phyloP scores from a whole-genome alignment of 2,329 filamentous ascomycete genomes.

The Cucurbitaria berberidis region DNA sequence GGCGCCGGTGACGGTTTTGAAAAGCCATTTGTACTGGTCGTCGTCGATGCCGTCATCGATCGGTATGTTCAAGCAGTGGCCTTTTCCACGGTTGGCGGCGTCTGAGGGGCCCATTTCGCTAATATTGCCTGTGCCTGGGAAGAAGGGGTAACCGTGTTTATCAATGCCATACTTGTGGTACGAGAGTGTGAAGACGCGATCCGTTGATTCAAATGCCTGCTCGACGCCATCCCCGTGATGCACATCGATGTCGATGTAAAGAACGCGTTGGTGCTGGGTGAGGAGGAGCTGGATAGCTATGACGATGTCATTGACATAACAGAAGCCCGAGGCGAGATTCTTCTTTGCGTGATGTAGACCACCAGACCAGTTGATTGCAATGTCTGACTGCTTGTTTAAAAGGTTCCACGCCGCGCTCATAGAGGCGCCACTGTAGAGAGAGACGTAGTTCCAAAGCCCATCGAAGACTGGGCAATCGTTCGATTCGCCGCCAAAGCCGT shows the following conservation, averaged over 20 bases:
- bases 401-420: constrained; percentile 91
- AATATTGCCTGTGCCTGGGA: constrained; percentile 87
- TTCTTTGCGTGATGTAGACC: constrained; percentile 97
- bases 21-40: constrained; percentile 84
- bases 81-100: constrained; percentile 83
- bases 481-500: constrained; percentile 75
- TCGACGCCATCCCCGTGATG: constrained; percentile 92
- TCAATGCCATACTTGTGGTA: constrained; percentile 95
- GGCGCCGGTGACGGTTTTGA: constrained; percentile 78
- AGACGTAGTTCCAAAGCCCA: constrained; percentile 93
- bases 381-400: constrained; percentile 84
- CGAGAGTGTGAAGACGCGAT: constrained; percentile 88
- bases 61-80: constrained; percentile 89
- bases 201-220: constrained; percentile 87
- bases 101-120: constrained; percentile 84
- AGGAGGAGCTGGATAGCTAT: constrained; percentile 89
- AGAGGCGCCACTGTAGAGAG: constrained; percentile 88
- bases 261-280: constrained; percentile 78
- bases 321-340: constrained; percentile 91
- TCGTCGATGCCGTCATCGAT: constrained; percentile 91
- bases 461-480: constrained; percentile 96
- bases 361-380: constrained; percentile 97
- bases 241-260: constrained; percentile 95
- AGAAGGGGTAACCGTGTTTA: constrained; percentile 65
- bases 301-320: constrained; percentile 99